Conservation (phyloP, 345 rosid species). For the Rhizophora mangle region DNA sequence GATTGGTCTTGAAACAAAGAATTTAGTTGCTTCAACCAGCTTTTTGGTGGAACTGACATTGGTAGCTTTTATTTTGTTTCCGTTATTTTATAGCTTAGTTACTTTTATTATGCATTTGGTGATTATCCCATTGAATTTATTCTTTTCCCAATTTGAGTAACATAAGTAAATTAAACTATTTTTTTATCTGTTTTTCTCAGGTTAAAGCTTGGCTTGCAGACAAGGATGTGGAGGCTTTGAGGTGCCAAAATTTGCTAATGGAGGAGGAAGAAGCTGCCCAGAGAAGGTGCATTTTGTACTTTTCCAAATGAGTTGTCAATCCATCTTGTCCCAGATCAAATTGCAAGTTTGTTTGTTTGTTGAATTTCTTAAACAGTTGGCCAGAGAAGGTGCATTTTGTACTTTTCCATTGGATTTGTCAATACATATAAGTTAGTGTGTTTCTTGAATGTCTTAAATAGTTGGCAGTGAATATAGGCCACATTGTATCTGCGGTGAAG, state of each 20-base stretch:
- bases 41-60: conserved; percentile 81
- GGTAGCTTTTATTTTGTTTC: conserved; percentile 42
- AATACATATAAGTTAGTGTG: background rate
- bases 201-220: conserved; percentile 87
- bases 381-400: conserved; percentile 57
- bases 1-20: conserved; percentile 77
- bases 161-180: background rate
- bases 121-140: too few relatives aligned
- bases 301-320: background rate
- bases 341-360: conserved; percentile 1
- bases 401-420: conserved; percentile 2
- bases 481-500: background rate
- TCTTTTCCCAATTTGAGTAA: too few relatives aligned
- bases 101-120: background rate
- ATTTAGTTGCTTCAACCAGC: conserved; percentile 79
- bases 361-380: background rate
- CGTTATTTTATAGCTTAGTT: conserved; percentile 6
- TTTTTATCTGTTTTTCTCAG: conserved; percentile 33
- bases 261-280: conserved; percentile 98
- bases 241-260: conserved; percentile 84
- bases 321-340: background rate
- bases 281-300: conserved; percentile 52
- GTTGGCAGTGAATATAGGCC: background rate
- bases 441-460: background rate
- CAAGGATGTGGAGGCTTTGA: conserved; percentile 89